phyloP scores from a whole-genome alignment of 768 basidiomycete genomes.

The Suillus fuscotomentosus region DNA sequence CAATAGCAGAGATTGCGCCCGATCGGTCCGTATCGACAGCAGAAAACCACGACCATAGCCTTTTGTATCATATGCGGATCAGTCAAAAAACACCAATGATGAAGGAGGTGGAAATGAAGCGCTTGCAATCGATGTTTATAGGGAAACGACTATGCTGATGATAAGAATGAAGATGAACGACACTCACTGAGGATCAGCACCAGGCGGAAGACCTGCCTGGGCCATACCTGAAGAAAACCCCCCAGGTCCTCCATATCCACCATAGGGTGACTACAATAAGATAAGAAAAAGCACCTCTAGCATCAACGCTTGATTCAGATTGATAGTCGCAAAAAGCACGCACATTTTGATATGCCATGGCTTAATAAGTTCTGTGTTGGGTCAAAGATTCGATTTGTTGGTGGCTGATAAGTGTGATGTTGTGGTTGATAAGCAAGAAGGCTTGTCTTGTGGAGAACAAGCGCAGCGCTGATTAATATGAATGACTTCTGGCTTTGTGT shows the following conservation, averaged over 20 bases:
- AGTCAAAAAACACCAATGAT: background rate
- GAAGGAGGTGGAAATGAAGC: background rate
- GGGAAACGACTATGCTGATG: background rate
- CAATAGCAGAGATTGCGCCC: constrained; percentile 59
- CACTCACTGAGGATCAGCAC: constrained; percentile 74
- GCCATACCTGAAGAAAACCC: constrained; percentile 10
- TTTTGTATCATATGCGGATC: constrained; percentile 23
- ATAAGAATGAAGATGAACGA: background rate
- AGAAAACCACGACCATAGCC: constrained; percentile 73
- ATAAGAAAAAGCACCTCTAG: background rate
- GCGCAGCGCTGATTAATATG: too few relatives aligned
- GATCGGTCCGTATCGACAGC: constrained; percentile 71
- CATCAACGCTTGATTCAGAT: constrained; percentile 1
- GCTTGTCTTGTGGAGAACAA: too few relatives aligned
- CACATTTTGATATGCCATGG: constrained; percentile 2
- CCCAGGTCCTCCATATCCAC: constrained; percentile 15
- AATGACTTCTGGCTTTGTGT: too few relatives aligned
- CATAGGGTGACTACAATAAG: background rate
- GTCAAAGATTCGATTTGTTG: too few relatives aligned
- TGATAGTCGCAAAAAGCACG: background rate
- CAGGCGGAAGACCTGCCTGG: constrained; percentile 36
- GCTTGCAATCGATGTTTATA: background rate
- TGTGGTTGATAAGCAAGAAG: too few relatives aligned
- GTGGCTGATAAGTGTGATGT: too few relatives aligned
- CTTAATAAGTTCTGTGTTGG: background rate